Percentiles rank a stretch among this genome's conserved stretches.
Evolutionary conservation across 768 basidiomycete genomes (phyloP).

Genomic region (Inosperma sp.): DNA sequence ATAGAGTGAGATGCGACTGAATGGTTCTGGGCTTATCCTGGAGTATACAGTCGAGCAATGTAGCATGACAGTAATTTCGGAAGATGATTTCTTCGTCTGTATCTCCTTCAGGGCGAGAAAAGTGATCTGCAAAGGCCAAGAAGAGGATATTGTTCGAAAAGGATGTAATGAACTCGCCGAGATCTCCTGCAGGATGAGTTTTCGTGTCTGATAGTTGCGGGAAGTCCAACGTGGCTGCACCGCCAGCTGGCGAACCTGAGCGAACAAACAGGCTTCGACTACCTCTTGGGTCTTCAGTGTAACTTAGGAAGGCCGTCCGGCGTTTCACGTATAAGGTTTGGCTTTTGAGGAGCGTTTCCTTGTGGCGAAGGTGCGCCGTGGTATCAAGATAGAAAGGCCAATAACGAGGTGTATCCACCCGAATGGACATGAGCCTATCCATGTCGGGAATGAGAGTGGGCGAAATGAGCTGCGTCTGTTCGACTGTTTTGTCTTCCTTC

Average conservation of each 20-base stretch:
- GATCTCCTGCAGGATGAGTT: conserved; percentile 63
- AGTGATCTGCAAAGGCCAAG: conserved; percentile 75
- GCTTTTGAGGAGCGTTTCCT: conserved; percentile 60
- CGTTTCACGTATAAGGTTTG: conserved; percentile 92
- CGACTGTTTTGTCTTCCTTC: conserved; percentile 56
- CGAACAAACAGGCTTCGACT: conserved; percentile 88
- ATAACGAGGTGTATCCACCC: conserved; percentile 91
- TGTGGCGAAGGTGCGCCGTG: conserved; percentile 60
- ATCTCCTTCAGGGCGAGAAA: conserved; percentile 55
- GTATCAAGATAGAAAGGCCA: conserved; percentile 90
- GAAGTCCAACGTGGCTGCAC: conserved; percentile 82
- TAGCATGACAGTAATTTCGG: conserved; percentile 69
- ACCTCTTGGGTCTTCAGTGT: conserved; percentile 90
- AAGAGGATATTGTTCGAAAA: conserved; percentile 80
- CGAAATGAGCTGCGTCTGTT: conserved; percentile 78
- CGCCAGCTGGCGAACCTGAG: conserved; percentile 79
- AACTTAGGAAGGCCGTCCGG: conserved; percentile 86
- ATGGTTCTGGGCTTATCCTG: conserved; percentile 83
- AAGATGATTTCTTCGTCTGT: conserved; percentile 58
- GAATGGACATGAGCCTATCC: conserved; percentile 72
- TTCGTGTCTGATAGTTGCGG: conserved; percentile 67
- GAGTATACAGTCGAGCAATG: conserved; percentile 81
- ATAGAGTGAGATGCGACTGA: conserved; percentile 69
- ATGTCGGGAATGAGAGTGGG: conserved; percentile 92
- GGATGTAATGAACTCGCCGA: conserved; percentile 81